These are phyloP conservation scores for Penicillium waksmanii DNA, from an alignment of 495 filamentous ascomycete genomes.

Conservation along the genomic window DNA sequence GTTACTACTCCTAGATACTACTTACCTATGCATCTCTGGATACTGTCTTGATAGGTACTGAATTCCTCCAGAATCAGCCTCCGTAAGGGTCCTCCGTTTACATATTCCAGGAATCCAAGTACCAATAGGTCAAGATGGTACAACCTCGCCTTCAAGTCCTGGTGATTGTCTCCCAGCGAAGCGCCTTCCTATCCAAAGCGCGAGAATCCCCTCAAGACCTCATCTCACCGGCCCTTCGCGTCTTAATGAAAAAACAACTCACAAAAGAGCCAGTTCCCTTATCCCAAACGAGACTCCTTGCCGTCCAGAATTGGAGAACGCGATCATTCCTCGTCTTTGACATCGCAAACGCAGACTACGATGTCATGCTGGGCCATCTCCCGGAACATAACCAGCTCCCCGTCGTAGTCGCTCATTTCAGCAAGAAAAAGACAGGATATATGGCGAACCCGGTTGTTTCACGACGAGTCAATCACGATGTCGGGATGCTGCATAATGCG, in stretches of 20 bases:
- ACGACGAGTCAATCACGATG: conserved; percentile 30
- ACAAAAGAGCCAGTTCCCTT: not conserved
- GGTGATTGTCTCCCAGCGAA: conserved; percentile 33
- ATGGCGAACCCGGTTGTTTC: conserved; percentile 26
- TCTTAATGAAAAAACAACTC: conserved; percentile 21
- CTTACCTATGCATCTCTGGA: no score
- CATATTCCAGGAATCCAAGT: not conserved
- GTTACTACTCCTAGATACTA: not conserved
- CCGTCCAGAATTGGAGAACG: conserved; percentile 31
- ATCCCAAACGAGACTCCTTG: conserved; percentile 22
- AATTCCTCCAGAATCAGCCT: no score
- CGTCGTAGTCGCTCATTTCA: conserved; percentile 30
- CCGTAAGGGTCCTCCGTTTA: no score
- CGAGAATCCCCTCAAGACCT: conserved; percentile 26
- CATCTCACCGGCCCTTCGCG: conserved; percentile 20
- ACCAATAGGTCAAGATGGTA: conserved; percentile 15
- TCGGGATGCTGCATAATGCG: conserved; percentile 33
- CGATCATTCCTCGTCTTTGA: conserved; percentile 34
- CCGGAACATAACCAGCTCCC: conserved; percentile 33
- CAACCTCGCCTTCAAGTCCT: conserved; percentile 22
- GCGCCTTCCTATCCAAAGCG: conserved; percentile 20
- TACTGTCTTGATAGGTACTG: no score
- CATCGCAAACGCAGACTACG: conserved; percentile 28
- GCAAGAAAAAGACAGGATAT: conserved; percentile 32
- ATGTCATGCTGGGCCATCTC: conserved; percentile 30